Evolutionary conservation across 352 stramenopile species (phyloP), one percentile per base, ranked within the genome.

Genomic region (Phytophthora melonis): DNA sequence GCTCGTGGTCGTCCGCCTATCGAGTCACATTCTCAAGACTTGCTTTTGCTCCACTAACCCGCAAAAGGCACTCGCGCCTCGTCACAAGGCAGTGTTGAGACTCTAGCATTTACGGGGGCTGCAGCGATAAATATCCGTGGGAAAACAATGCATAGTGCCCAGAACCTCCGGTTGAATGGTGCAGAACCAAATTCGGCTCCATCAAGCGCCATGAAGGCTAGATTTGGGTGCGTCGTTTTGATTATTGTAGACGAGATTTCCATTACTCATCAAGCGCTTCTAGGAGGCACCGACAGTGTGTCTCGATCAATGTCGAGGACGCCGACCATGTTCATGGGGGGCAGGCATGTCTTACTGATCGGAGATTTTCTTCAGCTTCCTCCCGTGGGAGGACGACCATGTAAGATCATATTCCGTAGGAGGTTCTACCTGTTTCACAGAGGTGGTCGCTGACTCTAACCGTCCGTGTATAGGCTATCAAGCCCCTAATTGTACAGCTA

Each of bases 221-320:
- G 3, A 0, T 81, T 77, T 47, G 34, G 21, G 9, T n/a, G 9
- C 18, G 77, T 81, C 0, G 16, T 63, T 0, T 36, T 83, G 0
- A 63, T 78, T 0, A 74, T 81, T n/a, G 41, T 74, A 5, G 74
- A 77, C n/a, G 69, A 83, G 21, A 74, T 79, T 10, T 76, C 52
- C 0, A 81, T 81, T 41, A 77, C 60, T 0, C 43, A 77, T 14
- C 74, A 81, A 32, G 52, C 14, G 3, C 23, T 84, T 1, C 56
- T 81, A 0, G 70, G 74, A 13, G 55, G 60, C 0, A 73, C 43
- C 0, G 77, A 78, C 7, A 49, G 9, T 41, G 43, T 66, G 0
- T 73, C 43, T 5, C 52, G 50, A 0, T 39, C 11, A 1, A 71
- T 79, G 41, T 59, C 67, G 3, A 21, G 8, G n/a, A 16, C 1